Evolutionary conservation across 2,329 filamentous ascomycete species (phyloP).

Genomic region (Emericellopsis cladophorae): DNA sequence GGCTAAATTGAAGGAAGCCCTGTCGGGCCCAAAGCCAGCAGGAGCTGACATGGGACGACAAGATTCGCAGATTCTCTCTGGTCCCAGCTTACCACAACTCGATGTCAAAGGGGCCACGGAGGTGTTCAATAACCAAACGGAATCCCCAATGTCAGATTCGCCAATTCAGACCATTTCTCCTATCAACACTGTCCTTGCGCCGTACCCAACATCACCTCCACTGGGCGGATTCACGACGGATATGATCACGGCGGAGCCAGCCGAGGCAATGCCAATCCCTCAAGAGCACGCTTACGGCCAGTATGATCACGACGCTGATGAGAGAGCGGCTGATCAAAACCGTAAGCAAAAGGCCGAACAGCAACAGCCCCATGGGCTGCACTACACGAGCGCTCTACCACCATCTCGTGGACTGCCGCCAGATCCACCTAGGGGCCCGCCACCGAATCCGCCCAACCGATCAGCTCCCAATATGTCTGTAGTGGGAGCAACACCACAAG

Average conservation of each 20-base stretch:
- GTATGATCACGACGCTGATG: constrained; percentile 42
- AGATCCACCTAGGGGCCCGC: constrained; percentile 36
- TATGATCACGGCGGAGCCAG: constrained; percentile 25
- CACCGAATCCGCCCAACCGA: constrained; percentile 32
- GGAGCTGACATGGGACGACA: constrained; percentile 2
- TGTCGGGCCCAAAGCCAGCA: constrained; percentile 24
- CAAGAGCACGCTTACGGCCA: constrained; percentile 46
- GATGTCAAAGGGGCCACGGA: constrained; percentile 8
- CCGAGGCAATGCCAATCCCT: constrained; percentile 46
- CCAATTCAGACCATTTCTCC: constrained; percentile 42
- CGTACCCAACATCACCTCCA: constrained; percentile 53
- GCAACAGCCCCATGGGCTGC: constrained; percentile 20
- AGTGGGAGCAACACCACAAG: constrained; percentile 28
- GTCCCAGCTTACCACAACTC: constrained; percentile 7
- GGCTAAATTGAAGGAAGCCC: constrained; percentile 72
- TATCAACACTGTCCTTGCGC: constrained; percentile 45
- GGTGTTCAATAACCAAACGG: constrained; percentile 12
- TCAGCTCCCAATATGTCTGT: constrained; percentile 24
- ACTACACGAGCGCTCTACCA: constrained; percentile 33
- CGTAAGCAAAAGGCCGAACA: constrained; percentile 31
- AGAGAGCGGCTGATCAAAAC: constrained; percentile 29
- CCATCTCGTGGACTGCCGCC: constrained; percentile 43
- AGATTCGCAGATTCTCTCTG: constrained; percentile 1
- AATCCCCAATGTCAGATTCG: constrained; percentile 36
- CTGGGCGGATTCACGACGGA: background rate